Base-by-base conservation (phyloP, 2,329 filamentous ascomycete species). In the Colletotrichum nymphaeae region DNA sequence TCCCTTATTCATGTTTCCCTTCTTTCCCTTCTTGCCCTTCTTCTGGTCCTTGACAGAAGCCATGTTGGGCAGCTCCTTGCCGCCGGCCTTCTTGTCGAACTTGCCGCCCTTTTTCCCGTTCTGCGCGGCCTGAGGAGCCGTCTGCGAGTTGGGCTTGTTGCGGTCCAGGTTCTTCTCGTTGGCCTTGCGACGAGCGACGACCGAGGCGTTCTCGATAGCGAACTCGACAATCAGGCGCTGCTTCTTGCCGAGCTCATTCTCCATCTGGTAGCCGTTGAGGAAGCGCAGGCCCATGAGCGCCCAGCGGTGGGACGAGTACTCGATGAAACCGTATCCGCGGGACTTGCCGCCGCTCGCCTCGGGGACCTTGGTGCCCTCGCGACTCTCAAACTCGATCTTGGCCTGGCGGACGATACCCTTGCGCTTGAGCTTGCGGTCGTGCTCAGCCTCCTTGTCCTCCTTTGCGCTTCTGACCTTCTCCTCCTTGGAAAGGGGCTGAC, bases 191-290 rank as follows among this genome's bases (percentile, higher is more conserved):
- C 97, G 89, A 76, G 92, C 90, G n/a, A 99, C 93, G 1, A 99
- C 97, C 79, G 98, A 95, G 1, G 95, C 95, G 78, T 99, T 99
- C 84, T 99, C 97, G 81, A 99, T 98, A 24, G 97, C 95, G 81
- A 99, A 99, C 82, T 99, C 97, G 49, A 96, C 96, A 79, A 99
- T 95, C 64, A 99, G 85, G 14, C 97, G 89, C 83, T 97, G 95
- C 81, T 95, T 96, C 84, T 93, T 94, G 76, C 97, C 95, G 66
- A 89, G 84, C 28, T 86, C 84, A 75, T 88, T 90, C 78, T 88
- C 86, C 22, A 91, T 77, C 37, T 89, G 85, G 72, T 90, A 92
- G 1, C 96, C 95, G 81, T 99, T 99, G 70, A 99, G 88, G 92
- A 95, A 98, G 59, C 97, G 89, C 75, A 99, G 86, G 28, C 95